A percentile compares a stretch with the other conserved stretches of the same genome.
phyloP scores from a whole-genome alignment of 2,329 filamentous ascomycete genomes.

The Peltaster fructicola region DNA sequence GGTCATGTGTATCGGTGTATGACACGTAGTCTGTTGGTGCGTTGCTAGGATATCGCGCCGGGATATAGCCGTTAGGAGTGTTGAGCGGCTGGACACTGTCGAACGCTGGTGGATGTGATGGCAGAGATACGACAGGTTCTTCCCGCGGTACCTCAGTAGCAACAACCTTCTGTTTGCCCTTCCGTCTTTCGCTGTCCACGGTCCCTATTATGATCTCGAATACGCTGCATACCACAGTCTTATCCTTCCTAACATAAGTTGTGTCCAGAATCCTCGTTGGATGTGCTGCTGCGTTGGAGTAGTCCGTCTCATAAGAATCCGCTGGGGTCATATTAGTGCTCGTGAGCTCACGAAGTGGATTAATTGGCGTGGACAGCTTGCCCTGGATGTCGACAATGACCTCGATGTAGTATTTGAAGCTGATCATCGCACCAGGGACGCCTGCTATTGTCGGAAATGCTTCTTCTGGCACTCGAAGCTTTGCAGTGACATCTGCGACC shows the following conservation, averaged over 20 bases:
- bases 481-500: slow-evolving; percentile 62
- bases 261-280: slow-evolving; percentile 63
- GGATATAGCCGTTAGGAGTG: background rate
- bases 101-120: no score
- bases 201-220: slow-evolving; percentile 84
- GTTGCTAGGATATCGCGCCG: background rate
- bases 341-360: slow-evolving; percentile 11
- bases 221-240: slow-evolving; percentile 72
- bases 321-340: slow-evolving; percentile 7
- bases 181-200: slow-evolving; percentile 48
- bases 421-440: slow-evolving; percentile 85
- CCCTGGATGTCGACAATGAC: slow-evolving; percentile 85
- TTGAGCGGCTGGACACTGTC: background rate
- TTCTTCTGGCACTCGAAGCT: slow-evolving; percentile 74
- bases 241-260: slow-evolving; percentile 67
- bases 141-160: no score
- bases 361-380: slow-evolving; percentile 45
- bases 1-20: slow-evolving; percentile 5
- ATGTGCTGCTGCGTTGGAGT: slow-evolving; percentile 4
- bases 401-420: slow-evolving; percentile 85
- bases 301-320: slow-evolving; percentile 3
- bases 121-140: no score
- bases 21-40: slow-evolving; percentile 7
- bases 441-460: slow-evolving; percentile 80
- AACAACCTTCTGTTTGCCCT: slow-evolving; percentile 25